Base-by-base conservation (phyloP, 2,329 filamentous ascomycete genomes). In the Scedosporium boydii region DNA sequence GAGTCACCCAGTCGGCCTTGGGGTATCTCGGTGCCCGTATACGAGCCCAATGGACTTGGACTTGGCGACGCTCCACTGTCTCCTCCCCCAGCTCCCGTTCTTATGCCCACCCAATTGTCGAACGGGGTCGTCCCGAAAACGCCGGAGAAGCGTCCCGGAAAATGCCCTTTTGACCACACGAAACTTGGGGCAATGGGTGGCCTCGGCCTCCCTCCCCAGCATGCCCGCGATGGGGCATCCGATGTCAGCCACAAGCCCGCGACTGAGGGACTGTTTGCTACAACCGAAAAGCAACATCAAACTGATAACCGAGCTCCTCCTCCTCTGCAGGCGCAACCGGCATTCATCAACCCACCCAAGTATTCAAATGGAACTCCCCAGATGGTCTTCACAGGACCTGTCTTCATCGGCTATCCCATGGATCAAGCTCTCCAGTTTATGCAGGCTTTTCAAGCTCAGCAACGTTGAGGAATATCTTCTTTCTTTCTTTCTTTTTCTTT, bases 1-100 rank as follows among this genome's bases (percentile, higher is more conserved):
- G 93, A 98, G 74, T 96, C 91, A 14, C 93, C 93, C 4, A 96
- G 90, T 73, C 83, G 93, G 55, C 93, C 93, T 14, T 97, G 93
- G 93, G 93, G 93, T 5, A 96, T 97, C 60, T 85, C 86, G 4
- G 87, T 97, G 0, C 93, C 93, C 2, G 73, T 84, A 44, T 78
- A 82, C 65, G 78, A 82, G 59, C 66, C 72, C 6, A 48, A 23
- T 34, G 60, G 55, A 5, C 69, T 72, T 21, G 72, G 71, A 4
- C 68, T 74, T 29, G 74, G 71, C 12, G 70, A 72, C 21, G 76
- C 79, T 57, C 81, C 81, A 3, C 71, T 78, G 21, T 85, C 83
- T 7, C 83, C 83, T 18, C 83, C 84, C 3, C 79, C 85, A 3
- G 83, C 84, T 1, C 80, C 83, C 1, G 81, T 83, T 1, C 77